A percentile compares a stretch with the other conserved stretches of the same genome.
These are phyloP conservation scores for Ascochyta koolunga DNA, from an alignment of 2,329 filamentous ascomycete species.

Conservation along the genomic window DNA sequence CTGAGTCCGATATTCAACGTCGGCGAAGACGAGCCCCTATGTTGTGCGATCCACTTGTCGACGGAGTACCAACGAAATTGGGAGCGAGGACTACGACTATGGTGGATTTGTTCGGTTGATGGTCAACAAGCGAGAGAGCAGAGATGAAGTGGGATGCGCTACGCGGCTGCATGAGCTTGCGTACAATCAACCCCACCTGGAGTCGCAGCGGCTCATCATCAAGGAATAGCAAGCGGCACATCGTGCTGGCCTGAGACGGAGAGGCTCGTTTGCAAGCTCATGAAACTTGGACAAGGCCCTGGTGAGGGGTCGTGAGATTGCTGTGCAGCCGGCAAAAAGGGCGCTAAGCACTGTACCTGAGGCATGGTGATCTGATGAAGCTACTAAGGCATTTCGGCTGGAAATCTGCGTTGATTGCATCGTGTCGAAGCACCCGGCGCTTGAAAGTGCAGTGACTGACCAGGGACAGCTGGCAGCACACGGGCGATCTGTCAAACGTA, in stretches of 20 bases:
- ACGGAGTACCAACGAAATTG: conserved; percentile 2
- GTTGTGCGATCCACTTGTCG: neutral
- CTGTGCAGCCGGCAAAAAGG: neutral
- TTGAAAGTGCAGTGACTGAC: conserved; percentile 1
- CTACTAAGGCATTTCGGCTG: conserved; percentile 5
- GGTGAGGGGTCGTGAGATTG: conserved; percentile 12
- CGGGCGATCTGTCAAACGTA: conserved; percentile 17
- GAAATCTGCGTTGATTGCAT: neutral
- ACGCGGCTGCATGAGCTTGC: conserved; percentile 14
- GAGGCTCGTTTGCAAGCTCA: neutral
- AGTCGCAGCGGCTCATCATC: conserved; percentile 13
- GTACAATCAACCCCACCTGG: conserved; percentile 5
- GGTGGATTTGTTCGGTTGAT: conserved; percentile 21
- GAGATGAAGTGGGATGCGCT: conserved; percentile 8
- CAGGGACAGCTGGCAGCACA: conserved; percentile 10
- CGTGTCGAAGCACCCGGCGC: neutral
- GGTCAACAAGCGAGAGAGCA: conserved; percentile 5
- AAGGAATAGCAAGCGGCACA: conserved; percentile 8
- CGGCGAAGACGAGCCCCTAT: conserved; percentile 13
- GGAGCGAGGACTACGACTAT: conserved; percentile 15
- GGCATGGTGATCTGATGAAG: conserved; percentile 3
- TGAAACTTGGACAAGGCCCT: conserved; percentile 3
- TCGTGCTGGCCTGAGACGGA: neutral
- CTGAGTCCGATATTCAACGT: conserved; percentile 13
- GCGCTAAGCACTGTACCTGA: conserved; percentile 8